Evolutionary conservation across 2,329 filamentous ascomycete species (phyloP).

Genomic region (Tolypocladium guangdongense): DNA sequence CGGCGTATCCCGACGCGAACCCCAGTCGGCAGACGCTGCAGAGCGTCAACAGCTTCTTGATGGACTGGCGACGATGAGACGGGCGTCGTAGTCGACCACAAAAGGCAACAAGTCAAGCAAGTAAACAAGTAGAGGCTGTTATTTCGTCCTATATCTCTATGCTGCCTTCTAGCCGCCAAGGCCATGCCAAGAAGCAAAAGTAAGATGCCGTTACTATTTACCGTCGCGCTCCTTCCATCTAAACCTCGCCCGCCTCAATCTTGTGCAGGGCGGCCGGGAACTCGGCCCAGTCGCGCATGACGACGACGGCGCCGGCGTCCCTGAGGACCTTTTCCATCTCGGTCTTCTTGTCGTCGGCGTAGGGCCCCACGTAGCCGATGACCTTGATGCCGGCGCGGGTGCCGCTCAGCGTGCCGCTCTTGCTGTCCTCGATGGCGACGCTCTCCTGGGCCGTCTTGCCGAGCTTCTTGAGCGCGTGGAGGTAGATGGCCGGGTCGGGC

Average conservation of each 20-base stretch:
- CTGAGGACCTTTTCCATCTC: conserved; percentile 53
- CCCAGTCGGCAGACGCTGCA: conserved; percentile 78
- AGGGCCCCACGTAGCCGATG: conserved; percentile 78
- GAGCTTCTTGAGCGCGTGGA: conserved; percentile 63
- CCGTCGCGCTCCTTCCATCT: conserved; percentile 1
- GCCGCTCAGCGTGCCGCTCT: conserved; percentile 66
- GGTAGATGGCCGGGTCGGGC: conserved; percentile 82
- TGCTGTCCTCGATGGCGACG: conserved; percentile 80
- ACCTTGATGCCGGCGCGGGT: conserved; percentile 69
- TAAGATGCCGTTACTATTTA: not conserved
- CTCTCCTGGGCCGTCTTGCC: conserved; percentile 61
- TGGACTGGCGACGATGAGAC: conserved; percentile 39
- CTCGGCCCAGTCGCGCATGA: conserved; percentile 51
- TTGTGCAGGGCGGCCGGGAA: conserved; percentile 37
- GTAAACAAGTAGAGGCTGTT: conserved; percentile 5
- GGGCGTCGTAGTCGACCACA: not conserved
- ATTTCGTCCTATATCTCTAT: conserved; percentile 13
- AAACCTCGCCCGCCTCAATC: conserved; percentile 30
- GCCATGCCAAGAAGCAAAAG: not conserved
- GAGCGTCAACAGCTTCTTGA: conserved; percentile 83
- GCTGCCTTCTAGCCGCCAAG: not conserved
- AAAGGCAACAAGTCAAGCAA: not conserved
- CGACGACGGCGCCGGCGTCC: conserved; percentile 49
- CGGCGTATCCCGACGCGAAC: conserved; percentile 66
- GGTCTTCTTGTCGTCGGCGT: conserved; percentile 47